Base-by-base conservation (phyloP, 2,329 filamentous ascomycete genomes). In the Lecanicillium sp. region DNA sequence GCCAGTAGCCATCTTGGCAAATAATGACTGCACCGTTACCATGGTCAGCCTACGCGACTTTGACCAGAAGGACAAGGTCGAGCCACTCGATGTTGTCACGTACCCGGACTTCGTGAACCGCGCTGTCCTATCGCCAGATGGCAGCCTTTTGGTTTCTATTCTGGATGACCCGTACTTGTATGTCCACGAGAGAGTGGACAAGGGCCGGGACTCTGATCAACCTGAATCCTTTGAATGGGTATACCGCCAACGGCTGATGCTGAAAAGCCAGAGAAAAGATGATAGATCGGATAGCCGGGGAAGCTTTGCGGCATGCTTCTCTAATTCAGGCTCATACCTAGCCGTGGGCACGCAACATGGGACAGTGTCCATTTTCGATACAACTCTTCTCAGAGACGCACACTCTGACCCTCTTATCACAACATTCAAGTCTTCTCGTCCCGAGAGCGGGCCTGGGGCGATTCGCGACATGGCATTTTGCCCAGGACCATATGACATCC, bases 391-490 rank as follows among this genome's bases (percentile, higher is more conserved):
- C 13, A 54, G 57, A 15, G 56, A 69, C 29, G 52, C 62, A 3
- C 59, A 62, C 16, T 54, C 55, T 37, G 73, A 83, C 43, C 73
- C 84, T 1, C 72, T 94, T 33, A 63, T 95, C 28, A 81, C 80
- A 16, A 75, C 81, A 8, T 87, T 96, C 51, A 75, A 75, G 42
- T 89, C 88, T 13, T 89, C 88, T 1, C 71, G 86, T 44, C 77
- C 85, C 1, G 73, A 75, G 43, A 71, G 68, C n/a, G 72, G 77
- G 16, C 71, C 75, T 15, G 90, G 90, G 31, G 88, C 90, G 22
- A 80, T 96, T 38, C 77, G 92, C 45, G 86, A 88, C 44, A 94
- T 96, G 84, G 74, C 83, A 2, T 98, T 98, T 56, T 88, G 85
- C 4, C 89, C 90, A 1, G 84, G 85, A 2, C 86, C 89, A 1